Base-by-base conservation (phyloP, 331 rosid genomes). In the Pyrus hybrid region DNA sequence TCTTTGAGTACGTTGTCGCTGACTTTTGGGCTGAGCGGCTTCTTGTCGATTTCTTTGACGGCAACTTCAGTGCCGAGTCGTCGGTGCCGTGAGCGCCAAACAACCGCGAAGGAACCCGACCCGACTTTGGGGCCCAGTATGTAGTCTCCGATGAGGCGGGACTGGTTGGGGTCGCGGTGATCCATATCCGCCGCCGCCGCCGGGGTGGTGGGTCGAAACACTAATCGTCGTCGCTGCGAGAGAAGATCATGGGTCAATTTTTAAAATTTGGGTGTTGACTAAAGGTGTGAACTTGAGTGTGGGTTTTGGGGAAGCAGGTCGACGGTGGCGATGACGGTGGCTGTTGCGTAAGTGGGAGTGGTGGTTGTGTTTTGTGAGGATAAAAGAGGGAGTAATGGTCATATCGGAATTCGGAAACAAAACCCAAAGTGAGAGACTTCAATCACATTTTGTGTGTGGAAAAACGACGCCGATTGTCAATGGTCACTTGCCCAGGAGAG, bases 51-150 rank as follows among this genome's bases (percentile, higher is more conserved):
- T 87, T 95, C 97, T 70, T 95, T 95, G 7, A 95, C 82, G 1
- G 99, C 99, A 18, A 90, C 86, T 77, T 81, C 93, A 79, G 72
- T 80, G 18, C 99, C 99, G 21, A 84, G 77, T 60, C 65, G 81
- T 23, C 97, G 89, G 60, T 95, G 92, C 79, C 81, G 79, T 7
- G 97, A 75, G 54, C 67, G 86, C 93, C 97, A 90, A 77, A 95
- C 99, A 18, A 89, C 96, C n/a, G 99, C 97, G 68, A 95, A 95
- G 1, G 99, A 92, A 74, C 99, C 99, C 63, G 83, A 89, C 83
- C 99, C 99, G 49, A 92, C 72, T 82, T 22, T 83, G 5, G 83
- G 87, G 26, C 93, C 99, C 76, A 95, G 33, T 80, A 90, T 88
- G 85, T 95, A 95, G 74, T 92, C 87, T 4, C 96, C 99, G 57